Evolutionary conservation across 495 filamentous ascomycete species (phyloP).

Genomic region (Tuber borchii): DNA sequence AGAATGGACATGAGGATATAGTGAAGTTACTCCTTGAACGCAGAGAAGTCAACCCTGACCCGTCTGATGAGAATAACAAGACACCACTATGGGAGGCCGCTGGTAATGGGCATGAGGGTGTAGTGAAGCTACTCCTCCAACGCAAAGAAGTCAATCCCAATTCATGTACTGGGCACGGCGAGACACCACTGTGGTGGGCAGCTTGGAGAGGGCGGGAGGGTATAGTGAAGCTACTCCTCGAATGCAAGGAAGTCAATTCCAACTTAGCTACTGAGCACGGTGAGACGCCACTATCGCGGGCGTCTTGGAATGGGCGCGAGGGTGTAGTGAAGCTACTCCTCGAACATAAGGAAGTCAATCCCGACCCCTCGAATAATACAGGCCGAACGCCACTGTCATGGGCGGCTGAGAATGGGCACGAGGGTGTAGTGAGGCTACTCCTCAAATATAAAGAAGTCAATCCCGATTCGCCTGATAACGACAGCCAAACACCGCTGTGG

Average conservation of each 20-base stretch:
- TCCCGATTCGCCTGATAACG: conserved; percentile 15
- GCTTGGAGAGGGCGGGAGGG: conserved; percentile 43
- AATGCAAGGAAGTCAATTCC: neutral
- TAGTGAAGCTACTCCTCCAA: no score
- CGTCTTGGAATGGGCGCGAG: no score
- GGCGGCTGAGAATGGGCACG: neutral
- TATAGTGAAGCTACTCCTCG: conserved; percentile 33
- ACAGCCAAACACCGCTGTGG: conserved; percentile 34
- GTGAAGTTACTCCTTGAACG: conserved; percentile 19
- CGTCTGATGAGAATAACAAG: conserved; percentile 9
- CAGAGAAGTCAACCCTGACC: conserved; percentile 19
- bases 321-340: no score
- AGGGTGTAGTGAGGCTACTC: conserved; percentile 34
- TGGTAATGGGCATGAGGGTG: no score
- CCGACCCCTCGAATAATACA: no score
- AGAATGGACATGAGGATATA: neutral
- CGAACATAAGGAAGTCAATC: no score
- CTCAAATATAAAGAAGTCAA: conserved; percentile 19
- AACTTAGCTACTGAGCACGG: no score
- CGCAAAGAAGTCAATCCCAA: conserved; percentile 10
- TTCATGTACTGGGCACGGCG: neutral
- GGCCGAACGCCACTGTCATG: no score
- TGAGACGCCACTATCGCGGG: no score
- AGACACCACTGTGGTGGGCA: conserved; percentile 44
- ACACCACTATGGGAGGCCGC: conserved; percentile 26